Conservation (phyloP, 257 asterid species). For the Nyctanthes arbortristis region DNA sequence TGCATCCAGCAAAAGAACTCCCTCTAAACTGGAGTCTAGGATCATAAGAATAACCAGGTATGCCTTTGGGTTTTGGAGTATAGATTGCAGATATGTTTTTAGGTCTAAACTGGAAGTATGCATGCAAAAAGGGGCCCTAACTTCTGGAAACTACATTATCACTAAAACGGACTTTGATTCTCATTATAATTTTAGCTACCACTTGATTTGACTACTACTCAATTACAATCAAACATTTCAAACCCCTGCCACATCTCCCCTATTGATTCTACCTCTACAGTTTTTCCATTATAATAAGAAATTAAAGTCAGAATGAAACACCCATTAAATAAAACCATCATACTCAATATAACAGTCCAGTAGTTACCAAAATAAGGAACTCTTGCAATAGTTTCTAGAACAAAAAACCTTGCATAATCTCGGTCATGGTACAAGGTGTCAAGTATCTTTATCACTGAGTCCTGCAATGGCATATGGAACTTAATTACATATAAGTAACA, state of each 20-base stretch:
- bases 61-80: slow-evolving; percentile 10
- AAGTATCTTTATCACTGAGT: slow-evolving; percentile 82
- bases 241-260: no score
- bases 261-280: no score
- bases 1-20: no score
- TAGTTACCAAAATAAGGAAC: slow-evolving; percentile 95
- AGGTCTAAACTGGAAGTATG: slow-evolving; percentile 7
- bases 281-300: no score
- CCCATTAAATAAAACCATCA: slow-evolving; percentile 8
- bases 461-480: slow-evolving; percentile 54
- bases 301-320: no score
- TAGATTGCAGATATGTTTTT: not conserved
- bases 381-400: slow-evolving; percentile 97
- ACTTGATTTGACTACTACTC: no score
- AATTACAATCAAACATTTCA: no score
- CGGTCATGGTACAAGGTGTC: slow-evolving; percentile 87
- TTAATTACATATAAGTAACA: slow-evolving; percentile 17
- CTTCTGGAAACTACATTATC: not conserved
- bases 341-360: slow-evolving; percentile 22
- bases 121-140: not conserved
- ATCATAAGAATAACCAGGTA: no score
- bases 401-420: slow-evolving; percentile 81
- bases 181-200: no score
- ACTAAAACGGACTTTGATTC: no score
- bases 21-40: no score